Conservation (phyloP, 768 basidiomycete genomes). For the Mycena crocata region DNA sequence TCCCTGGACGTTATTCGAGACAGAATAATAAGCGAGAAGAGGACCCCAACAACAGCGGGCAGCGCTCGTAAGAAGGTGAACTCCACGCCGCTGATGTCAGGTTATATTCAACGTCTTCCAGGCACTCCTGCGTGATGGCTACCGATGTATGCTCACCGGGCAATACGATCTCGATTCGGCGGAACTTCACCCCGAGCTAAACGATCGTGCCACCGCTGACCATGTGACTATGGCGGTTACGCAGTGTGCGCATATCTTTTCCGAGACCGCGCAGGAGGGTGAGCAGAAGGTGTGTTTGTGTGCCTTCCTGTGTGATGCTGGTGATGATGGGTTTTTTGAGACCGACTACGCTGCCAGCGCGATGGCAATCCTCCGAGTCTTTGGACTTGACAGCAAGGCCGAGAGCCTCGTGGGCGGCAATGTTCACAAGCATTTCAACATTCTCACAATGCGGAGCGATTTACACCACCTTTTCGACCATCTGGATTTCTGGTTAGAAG, state of each 20-base stretch:
- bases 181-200: constrained; percentile 16
- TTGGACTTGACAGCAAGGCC: background rate
- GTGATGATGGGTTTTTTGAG: background rate
- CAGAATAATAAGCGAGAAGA: background rate
- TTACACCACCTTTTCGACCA: constrained; percentile 5
- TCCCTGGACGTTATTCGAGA: constrained; percentile 22
- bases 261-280: constrained; percentile 28
- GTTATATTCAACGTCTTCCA: constrained; percentile 12
- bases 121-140: constrained; percentile 34
- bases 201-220: background rate
- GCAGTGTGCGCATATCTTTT: constrained; percentile 32
- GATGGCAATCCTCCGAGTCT: constrained; percentile 5
- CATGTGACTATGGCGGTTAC: background rate
- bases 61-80: constrained; percentile 9
- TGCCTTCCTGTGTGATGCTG: background rate
- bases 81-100: background rate
- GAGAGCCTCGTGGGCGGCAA: constrained; percentile 10
- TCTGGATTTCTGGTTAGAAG: constrained; percentile 17
- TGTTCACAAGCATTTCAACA: constrained; percentile 12
- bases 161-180: constrained; percentile 20
- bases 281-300: constrained; percentile 9
- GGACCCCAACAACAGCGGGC: constrained; percentile 8
- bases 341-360: constrained; percentile 10
- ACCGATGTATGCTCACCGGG: constrained; percentile 29
- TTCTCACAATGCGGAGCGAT: background rate